Conservation (phyloP, 768 basidiomycete species). For the Termitomyces bulborhizus region DNA sequence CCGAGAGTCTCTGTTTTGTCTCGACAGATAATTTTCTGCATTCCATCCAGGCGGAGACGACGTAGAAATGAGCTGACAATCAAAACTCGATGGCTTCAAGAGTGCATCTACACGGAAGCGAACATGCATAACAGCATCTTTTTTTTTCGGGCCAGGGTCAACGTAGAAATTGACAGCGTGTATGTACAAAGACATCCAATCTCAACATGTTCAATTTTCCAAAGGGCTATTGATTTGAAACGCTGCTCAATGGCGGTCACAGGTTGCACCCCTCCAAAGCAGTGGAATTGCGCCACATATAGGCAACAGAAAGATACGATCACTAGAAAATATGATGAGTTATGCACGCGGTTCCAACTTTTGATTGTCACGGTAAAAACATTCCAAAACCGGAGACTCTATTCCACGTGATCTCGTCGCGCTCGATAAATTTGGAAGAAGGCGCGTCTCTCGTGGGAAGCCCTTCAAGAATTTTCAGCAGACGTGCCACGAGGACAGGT, state of each 20-base stretch:
- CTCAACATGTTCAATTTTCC: neutral
- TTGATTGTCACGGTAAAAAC: neutral
- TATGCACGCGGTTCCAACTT: neutral
- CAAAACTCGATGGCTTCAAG: neutral
- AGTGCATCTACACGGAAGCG: neutral
- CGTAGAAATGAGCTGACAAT: neutral
- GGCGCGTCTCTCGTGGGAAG: no score
- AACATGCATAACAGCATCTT: neutral
- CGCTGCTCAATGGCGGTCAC: neutral
- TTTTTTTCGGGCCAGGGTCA: neutral
- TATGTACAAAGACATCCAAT: neutral
- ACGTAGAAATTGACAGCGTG: neutral
- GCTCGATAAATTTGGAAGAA: neutral
- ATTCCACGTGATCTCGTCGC: neutral
- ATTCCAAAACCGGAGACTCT: neutral
- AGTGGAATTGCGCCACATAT: neutral
- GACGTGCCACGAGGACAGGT: no score
- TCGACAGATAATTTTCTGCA: neutral
- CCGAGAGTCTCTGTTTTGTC: neutral
- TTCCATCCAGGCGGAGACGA: neutral
- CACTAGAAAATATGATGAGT: neutral
- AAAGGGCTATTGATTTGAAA: no score
- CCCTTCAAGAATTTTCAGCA: no score
- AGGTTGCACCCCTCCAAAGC: neutral
- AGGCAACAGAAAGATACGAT: neutral